These are phyloP conservation scores for Aspergillus thermomutatus DNA, from an alignment of 2,329 filamentous ascomycete species.

Conservation along the genomic window DNA sequence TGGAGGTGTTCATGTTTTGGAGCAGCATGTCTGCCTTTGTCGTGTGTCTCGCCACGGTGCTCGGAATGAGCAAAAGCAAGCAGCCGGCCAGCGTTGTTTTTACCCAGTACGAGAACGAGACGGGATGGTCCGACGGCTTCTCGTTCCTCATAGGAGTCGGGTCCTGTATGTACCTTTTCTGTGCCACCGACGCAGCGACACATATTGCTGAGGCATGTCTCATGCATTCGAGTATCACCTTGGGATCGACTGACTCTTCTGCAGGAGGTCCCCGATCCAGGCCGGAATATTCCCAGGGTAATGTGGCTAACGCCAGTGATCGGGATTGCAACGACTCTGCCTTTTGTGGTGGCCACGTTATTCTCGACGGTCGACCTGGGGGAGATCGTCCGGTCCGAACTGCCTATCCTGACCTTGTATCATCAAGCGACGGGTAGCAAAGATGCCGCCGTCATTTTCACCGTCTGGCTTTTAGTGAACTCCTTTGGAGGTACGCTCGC, in stretches of 20 bases:
- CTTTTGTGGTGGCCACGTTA: constrained; percentile 17
- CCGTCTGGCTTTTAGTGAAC: constrained; percentile 27
- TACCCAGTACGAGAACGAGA: constrained; percentile 13
- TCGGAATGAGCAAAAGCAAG: constrained; percentile 16
- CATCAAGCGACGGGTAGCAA: constrained; percentile 14
- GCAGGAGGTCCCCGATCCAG: constrained; percentile 19
- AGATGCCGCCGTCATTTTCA: constrained; percentile 14
- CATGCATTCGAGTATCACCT: neutral
- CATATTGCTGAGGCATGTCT: constrained; percentile 22
- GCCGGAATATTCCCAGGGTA: constrained; percentile 16
- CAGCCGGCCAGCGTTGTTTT: constrained; percentile 14
- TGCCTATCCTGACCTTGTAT: constrained; percentile 19
- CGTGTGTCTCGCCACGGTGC: constrained; percentile 26
- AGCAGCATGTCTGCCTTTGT: constrained; percentile 18
- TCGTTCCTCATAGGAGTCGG: constrained; percentile 20
- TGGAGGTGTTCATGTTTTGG: constrained; percentile 16
- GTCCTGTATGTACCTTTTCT: constrained; percentile 26
- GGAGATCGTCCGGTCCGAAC: constrained; percentile 9
- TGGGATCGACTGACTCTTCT: neutral
- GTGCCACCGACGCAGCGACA: constrained; percentile 20
- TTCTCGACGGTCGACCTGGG: constrained; percentile 18
- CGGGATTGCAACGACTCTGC: constrained; percentile 15
- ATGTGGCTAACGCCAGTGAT: constrained; percentile 20
- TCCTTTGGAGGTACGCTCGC: constrained; percentile 36
- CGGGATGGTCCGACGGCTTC: constrained; percentile 24